These are phyloP conservation scores for Heracleum sosnowskyi DNA, from an alignment of 129 eudicot genomes.

Conservation along the genomic window DNA sequence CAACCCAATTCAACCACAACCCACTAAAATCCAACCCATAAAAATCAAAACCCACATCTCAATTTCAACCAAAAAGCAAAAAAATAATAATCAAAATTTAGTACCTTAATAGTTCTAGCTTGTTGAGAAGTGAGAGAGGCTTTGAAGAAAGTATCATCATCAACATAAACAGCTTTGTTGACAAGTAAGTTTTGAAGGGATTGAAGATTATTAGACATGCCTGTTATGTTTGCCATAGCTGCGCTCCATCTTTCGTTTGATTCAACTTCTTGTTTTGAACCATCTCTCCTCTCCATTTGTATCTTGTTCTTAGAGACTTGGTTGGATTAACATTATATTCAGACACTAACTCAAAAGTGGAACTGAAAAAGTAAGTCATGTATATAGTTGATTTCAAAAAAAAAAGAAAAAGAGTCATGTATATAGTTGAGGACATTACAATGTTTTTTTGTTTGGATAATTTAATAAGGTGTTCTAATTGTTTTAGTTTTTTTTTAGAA, in stretches of 20 bases:
- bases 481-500: too few species aligned
- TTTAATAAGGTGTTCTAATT: too few species aligned
- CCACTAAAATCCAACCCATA: not conserved
- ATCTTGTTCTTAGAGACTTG: not conserved
- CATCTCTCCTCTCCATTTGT: conserved; percentile 49
- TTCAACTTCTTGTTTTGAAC: conserved; percentile 21
- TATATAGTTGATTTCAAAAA: too few species aligned
- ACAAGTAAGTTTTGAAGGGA: conserved; percentile 67
- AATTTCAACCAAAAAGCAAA: not conserved
- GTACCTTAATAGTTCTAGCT: conserved; percentile 85
- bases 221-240: conserved; percentile 75
- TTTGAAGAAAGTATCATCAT: conserved; percentile 60
- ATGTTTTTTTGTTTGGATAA: too few species aligned
- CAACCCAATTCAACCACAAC: not conserved
- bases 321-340: not conserved
- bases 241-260: conserved; percentile 81
- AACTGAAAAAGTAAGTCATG: too few species aligned
- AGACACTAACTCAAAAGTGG: not conserved
- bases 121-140: conserved; percentile 84
- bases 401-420: too few species aligned
- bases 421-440: too few species aligned
- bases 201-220: conserved; percentile 66
- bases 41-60: not conserved
- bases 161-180: conserved; percentile 82
- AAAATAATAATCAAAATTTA: too few species aligned